Evolutionary conservation across 2,329 filamentous ascomycete genomes (phyloP).

Genomic region (Phoma sp.): DNA sequence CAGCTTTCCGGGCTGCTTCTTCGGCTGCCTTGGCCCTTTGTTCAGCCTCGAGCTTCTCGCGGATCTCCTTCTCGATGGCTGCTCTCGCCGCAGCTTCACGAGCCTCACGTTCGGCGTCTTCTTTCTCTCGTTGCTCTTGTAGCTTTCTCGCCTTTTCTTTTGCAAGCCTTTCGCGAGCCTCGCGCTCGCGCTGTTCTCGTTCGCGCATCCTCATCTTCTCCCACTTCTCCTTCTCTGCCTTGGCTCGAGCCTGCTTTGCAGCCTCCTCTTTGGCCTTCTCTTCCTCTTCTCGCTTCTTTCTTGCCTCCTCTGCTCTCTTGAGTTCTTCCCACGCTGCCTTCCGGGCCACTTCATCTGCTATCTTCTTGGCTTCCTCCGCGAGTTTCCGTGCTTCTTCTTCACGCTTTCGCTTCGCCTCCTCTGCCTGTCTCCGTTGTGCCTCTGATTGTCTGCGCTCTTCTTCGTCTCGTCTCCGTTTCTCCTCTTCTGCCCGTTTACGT

Average conservation of each 20-base stretch:
- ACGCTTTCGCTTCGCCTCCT: constrained; percentile 51
- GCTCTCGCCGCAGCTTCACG: constrained; percentile 47
- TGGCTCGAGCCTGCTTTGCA: constrained; percentile 53
- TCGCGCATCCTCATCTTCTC: constrained; percentile 58
- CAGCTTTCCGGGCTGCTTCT: constrained; percentile 48
- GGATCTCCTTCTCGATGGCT: constrained; percentile 52
- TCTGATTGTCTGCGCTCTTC: constrained; percentile 33
- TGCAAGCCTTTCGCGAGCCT: constrained; percentile 56
- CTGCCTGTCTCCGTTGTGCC: constrained; percentile 49
- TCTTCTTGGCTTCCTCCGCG: constrained; percentile 56
- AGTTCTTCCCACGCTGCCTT: constrained; percentile 52
- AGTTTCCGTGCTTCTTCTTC: constrained; percentile 51
- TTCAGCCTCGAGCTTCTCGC: constrained; percentile 51
- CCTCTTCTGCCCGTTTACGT: constrained; percentile 18
- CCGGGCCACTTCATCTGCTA: constrained; percentile 55
- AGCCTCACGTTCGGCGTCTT: constrained; percentile 47
- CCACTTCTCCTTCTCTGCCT: constrained; percentile 60
- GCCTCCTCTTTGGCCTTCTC: constrained; percentile 59
- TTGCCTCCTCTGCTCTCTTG: constrained; percentile 45
- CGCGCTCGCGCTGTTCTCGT: constrained; percentile 57
- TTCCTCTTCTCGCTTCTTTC: constrained; percentile 42
- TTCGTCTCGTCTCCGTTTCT: constrained; percentile 44
- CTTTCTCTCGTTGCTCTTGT: constrained; percentile 52
- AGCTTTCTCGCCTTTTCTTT: constrained; percentile 50
- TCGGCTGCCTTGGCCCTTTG: constrained; percentile 49